Evolutionary conservation across 768 basidiomycete species (phyloP).

Genomic region (Russula brevipes): DNA sequence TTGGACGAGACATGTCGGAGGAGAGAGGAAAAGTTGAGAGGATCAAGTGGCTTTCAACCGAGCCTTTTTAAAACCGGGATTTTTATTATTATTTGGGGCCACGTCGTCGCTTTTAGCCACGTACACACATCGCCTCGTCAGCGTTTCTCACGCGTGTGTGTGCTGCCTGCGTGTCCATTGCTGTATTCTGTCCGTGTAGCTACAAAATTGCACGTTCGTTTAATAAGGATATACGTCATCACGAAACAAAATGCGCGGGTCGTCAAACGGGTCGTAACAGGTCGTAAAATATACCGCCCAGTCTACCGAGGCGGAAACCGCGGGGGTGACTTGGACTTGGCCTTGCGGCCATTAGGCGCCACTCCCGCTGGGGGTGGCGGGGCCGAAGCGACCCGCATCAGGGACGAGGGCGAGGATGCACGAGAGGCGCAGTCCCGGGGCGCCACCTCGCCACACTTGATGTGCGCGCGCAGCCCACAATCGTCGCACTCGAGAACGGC

Average conservation of each 20-base stretch:
- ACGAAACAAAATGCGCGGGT: background rate
- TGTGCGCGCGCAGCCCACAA: conserved; percentile 79
- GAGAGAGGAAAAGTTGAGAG: background rate
- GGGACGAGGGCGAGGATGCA: conserved; percentile 25
- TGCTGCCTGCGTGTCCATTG: too few species aligned
- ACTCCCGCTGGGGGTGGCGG: background rate
- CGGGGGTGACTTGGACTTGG: conserved; percentile 8
- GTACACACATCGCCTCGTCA: conserved; percentile 2
- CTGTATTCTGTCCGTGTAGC: too few species aligned
- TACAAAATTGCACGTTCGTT: background rate
- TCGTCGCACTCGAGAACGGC: conserved; percentile 85
- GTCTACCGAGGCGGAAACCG: conserved; percentile 4
- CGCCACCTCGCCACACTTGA: conserved; percentile 81
- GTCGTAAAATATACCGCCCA: background rate
- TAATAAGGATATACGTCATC: too few species aligned
- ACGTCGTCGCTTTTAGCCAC: conserved; percentile 10
- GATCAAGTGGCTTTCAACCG: background rate
- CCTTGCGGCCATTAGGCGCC: background rate
- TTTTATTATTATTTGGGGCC: background rate
- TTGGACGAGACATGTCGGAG: conserved; percentile 26
- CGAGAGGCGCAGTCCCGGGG: conserved; percentile 74
- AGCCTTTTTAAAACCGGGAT: background rate
- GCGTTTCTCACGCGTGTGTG: background rate
- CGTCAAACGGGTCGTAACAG: background rate
- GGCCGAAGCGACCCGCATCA: background rate